Conservation (phyloP, 768 basidiomycete genomes). For the Boletus vermiculosoides region DNA sequence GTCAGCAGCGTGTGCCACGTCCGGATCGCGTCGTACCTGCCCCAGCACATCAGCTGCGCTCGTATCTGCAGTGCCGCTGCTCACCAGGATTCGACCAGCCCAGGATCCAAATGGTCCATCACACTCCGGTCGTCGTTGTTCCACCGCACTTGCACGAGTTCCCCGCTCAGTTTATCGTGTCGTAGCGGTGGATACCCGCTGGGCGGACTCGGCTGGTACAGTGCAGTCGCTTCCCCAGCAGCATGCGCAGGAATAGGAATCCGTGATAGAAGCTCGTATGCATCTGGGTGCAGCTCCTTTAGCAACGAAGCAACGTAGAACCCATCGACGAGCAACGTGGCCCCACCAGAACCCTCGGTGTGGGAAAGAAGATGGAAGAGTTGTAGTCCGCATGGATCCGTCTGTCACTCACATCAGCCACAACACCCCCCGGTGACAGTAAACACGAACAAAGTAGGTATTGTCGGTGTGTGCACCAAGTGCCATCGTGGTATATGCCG, state of each 20-base stretch:
- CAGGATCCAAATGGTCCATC: conserved; percentile 57
- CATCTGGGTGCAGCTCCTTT: conserved; percentile 65
- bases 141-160: conserved; percentile 81
- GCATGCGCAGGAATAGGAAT: conserved; percentile 81
- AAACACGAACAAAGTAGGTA: conserved; percentile 46
- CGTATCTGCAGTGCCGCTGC: not conserved
- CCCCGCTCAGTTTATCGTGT: conserved; percentile 58
- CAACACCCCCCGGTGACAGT: not conserved
- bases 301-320: conserved; percentile 88
- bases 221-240: conserved; percentile 64
- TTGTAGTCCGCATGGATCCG: conserved; percentile 93
- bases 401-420: conserved; percentile 44
- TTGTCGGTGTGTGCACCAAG: conserved; percentile 84
- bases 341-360: conserved; percentile 77
- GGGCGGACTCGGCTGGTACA: conserved; percentile 58
- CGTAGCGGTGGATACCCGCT: conserved; percentile 69
- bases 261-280: conserved; percentile 65
- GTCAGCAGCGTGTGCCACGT: conserved; percentile 75
- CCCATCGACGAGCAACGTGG: conserved; percentile 92
- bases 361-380: conserved; percentile 91
- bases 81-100: conserved; percentile 74
- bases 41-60: not conserved
- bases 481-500: conserved; percentile 88
- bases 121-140: conserved; percentile 93
- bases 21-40: conserved; percentile 77